These are phyloP conservation scores for Melastoma malabathricum DNA, from an alignment of 345 rosid species.

Conservation along the genomic window DNA sequence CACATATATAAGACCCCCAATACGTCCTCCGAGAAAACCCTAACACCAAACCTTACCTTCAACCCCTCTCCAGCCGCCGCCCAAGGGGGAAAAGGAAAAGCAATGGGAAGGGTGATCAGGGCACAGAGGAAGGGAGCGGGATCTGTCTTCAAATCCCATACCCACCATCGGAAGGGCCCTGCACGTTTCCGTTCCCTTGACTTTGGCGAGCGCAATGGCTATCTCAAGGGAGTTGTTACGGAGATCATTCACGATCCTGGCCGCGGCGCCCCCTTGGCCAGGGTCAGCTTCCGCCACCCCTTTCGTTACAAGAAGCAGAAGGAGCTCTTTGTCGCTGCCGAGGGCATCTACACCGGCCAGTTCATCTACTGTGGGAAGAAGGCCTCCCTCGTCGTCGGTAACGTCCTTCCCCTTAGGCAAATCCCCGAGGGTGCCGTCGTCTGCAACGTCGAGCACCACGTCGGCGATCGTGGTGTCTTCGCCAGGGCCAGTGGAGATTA, in stretches of 20 bases:
- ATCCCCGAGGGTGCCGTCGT: constrained; percentile 42
- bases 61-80: not conserved
- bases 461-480: constrained; percentile 34
- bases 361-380: constrained; percentile 54
- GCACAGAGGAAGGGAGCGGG: constrained; percentile 51
- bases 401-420: constrained; percentile 34
- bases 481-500: constrained; percentile 34
- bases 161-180: constrained; percentile 44
- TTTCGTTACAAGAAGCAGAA: constrained; percentile 38
- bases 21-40: not conserved
- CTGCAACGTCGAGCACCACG: constrained; percentile 40
- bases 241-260: constrained; percentile 43
- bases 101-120: constrained; percentile 37
- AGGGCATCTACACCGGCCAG: constrained; percentile 44
- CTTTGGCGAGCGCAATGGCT: constrained; percentile 40
- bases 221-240: constrained; percentile 30
- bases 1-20: not conserved
- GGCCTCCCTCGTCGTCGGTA: constrained; percentile 44
- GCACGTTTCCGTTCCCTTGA: constrained; percentile 40
- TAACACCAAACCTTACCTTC: no score
- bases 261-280: constrained; percentile 33
- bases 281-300: constrained; percentile 33
- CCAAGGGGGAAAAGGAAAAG: not conserved
- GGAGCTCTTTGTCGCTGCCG: constrained; percentile 45
- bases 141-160: constrained; percentile 41